phyloP scores from a whole-genome alignment of 1,284 basidiomycete species.

The Ustilago vetiveriae region DNA sequence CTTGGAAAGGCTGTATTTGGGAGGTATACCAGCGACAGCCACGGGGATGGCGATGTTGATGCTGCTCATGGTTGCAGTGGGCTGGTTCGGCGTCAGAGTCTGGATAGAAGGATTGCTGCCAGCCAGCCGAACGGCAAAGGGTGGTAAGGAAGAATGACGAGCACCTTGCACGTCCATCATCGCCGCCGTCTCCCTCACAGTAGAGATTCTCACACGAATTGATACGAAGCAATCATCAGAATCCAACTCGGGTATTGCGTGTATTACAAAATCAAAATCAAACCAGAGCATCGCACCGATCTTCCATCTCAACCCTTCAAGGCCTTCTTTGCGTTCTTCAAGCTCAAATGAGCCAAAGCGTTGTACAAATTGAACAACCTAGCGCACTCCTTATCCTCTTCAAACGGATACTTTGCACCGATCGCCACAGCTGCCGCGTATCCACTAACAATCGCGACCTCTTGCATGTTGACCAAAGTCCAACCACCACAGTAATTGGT shows the following conservation, averaged over 20 bases:
- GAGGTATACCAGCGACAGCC: constrained; percentile 15
- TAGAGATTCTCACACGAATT: no score
- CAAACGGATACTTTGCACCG: constrained; percentile 71
- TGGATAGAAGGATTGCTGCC: constrained; percentile 5
- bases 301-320: constrained; percentile 20
- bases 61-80: not conserved
- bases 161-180: no score
- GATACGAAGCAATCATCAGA: no score
- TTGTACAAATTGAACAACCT: constrained; percentile 72
- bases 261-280: constrained; percentile 2
- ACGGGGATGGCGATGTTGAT: constrained; percentile 3
- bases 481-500: constrained; percentile 69
- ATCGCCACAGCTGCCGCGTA: constrained; percentile 74
- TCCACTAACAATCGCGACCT: constrained; percentile 73
- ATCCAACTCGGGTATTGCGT: no score
- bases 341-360: constrained; percentile 68
- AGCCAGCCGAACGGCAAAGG: not conserved
- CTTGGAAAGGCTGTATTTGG: constrained; percentile 18
- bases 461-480: constrained; percentile 72
- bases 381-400: constrained; percentile 67
- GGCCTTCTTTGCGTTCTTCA: constrained; percentile 37
- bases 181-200: no score
- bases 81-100: constrained; percentile 9
- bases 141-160: constrained; percentile 3
- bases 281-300: not conserved